Evolutionary conservation across 2,329 filamentous ascomycete species (phyloP), one percentile per base, ranked within the genome.

Genomic region (Rutstroemia sp.): DNA sequence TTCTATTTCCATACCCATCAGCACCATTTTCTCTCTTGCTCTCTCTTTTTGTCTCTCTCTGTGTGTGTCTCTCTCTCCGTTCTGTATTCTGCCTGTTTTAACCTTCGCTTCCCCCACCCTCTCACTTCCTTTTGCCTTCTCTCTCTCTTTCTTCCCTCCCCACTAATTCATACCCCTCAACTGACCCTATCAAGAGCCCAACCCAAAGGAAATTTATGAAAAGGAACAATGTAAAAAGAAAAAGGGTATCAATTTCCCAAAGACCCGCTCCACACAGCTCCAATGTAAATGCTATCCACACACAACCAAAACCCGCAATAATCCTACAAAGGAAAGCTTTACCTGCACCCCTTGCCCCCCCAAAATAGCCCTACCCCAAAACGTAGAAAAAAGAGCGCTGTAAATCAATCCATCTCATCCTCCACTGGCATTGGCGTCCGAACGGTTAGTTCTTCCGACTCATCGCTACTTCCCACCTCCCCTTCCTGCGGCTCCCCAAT

Each of bases 361-460:
- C 37, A n/a, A 7, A 8, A 14, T n/a, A 34, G 4, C 30, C 7
- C 37, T 12, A 1, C 5, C 38, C 37, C n/a, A 25, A 12, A 44
- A 30, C 16, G 25, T 42, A 42, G 6, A 42, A 42, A 55, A 49
- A 21, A 21, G n/a, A 16, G n/a, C 14, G 7, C 9, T 38, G 8
- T 7, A 25, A 39, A 18, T 41, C 59, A 60, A 18, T 49, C 54
- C 41, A 45, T 58, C 16, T 65, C 65, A 19, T 67, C 66, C 14
- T 65, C 61, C 14, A 63, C 51, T 12, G 64, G 64, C 21, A 63
- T 60, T 1, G 65, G 64, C 7, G 59, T 61, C 39, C 58, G 57
- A 10, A 64, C 52, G 1, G 61, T 63, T 48, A 63, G 50, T 19
- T 65, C 65, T 9, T 52, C 63, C 25, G 49, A 51, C 10, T 57